Percentiles rank a stretch among this genome's conserved stretches.
Conservation (phyloP, 2,329 filamentous ascomycete species). For the Tolypocladium guangdongense region DNA sequence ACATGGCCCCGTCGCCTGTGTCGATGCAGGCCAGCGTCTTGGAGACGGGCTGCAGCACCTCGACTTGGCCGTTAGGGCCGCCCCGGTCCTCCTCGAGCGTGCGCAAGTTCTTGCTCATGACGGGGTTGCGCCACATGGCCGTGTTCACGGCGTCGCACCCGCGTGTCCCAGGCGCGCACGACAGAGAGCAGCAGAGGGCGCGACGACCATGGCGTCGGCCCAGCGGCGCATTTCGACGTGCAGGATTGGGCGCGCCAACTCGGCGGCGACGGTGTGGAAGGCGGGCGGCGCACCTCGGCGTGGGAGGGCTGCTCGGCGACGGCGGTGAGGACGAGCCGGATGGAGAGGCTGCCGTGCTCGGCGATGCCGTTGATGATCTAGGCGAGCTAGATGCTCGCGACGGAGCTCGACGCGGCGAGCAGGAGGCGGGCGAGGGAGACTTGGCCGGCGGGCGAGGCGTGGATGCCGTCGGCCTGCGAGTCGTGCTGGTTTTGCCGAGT, state of each 20-base stretch:
- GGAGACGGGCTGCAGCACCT: conserved; percentile 60
- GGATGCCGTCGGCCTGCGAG: neutral
- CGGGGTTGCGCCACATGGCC: conserved; percentile 79
- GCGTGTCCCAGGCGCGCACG: conserved; percentile 80
- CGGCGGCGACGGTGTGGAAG: conserved; percentile 75
- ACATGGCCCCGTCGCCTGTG: conserved; percentile 72
- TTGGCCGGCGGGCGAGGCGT: conserved; percentile 15
- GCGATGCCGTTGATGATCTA: conserved; percentile 51
- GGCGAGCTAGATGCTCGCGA: conserved; percentile 81
- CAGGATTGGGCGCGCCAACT: conserved; percentile 69
- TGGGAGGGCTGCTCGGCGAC: conserved; percentile 59
- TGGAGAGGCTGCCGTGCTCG: conserved; percentile 48
- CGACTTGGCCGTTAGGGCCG: conserved; percentile 36
- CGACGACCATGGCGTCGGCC: conserved; percentile 72
- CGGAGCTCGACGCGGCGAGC: conserved; percentile 38
- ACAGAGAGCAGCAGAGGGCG: conserved; percentile 67
- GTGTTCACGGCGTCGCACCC: conserved; percentile 79
- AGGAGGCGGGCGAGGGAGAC: conserved; percentile 25
- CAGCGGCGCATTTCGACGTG: conserved; percentile 77
- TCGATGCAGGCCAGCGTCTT: conserved; percentile 82
- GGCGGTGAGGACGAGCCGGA: conserved; percentile 73
- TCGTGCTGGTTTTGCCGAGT: too few species aligned
- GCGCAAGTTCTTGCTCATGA: conserved; percentile 62
- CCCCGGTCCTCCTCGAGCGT: conserved; percentile 70
- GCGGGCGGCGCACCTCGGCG: conserved; percentile 42